Evolutionary conservation across 768 basidiomycete genomes (phyloP), one percentile per base, ranked within the genome.

Genomic region (Trametes meyenii): DNA sequence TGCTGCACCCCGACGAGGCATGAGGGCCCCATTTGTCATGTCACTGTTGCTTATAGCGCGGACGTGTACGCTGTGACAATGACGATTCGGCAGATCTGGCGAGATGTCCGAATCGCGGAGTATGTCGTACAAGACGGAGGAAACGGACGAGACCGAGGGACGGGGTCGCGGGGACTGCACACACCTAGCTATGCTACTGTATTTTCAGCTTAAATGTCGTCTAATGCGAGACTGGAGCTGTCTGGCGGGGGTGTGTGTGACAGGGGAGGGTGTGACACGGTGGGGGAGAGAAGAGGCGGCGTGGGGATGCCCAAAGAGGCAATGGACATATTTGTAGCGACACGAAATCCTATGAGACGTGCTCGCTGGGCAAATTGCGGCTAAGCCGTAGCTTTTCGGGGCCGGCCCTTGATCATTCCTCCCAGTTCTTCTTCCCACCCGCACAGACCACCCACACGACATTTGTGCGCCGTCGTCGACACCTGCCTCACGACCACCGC

Each of bases 1-100:
- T 96, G 94, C 71, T 96, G 61, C 77, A 87, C 65, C 93, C 93
- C 1, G 83, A 84, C 44, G 85, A 86, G 66, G 63, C 68, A 24
- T 81, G 66, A 70, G 66, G 42, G 53, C 45, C 19, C 12, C 50
- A 62, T 62, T 50, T 54, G 53, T 60, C 60, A 60, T 57, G 50
- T 58, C 45, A 43, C 23, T 39, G 36, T 54, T 29, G 59, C 50
- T 36, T 38, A 57, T 53, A 60, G 23, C 49, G 58, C 55, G 58
- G 63, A 55, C 63, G 58, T 60, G 45, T 61, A 61, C 38, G 58
- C 29, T 64, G 58, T 60, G 60, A 64, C 63, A 39, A 48, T 29
- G 63, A 55, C 57, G 55, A 53, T 40, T 40, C 33, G 49, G 52
- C 50, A 39, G 55, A 45, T 61, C 38, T 53, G 59, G 21, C 49